Percentiles rank a stretch among this genome's conserved stretches.
These are phyloP conservation scores for Hypericum androsaemum DNA, from an alignment of 345 rosid species.

Conservation along the genomic window DNA sequence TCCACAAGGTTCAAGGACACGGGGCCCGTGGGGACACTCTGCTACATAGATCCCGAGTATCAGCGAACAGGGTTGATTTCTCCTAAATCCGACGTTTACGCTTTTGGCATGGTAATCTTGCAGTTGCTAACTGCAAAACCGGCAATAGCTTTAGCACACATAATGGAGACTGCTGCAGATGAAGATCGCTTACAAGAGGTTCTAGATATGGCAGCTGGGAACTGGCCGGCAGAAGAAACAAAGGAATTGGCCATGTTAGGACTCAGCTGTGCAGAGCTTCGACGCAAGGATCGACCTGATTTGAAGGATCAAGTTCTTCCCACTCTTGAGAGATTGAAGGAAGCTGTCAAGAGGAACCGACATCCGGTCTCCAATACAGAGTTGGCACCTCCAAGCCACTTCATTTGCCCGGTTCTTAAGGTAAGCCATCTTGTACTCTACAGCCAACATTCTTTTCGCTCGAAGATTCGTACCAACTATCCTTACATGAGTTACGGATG, in stretches of 20 bases:
- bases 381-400: conserved; percentile 45
- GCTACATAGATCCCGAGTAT: background rate
- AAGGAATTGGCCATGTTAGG: background rate
- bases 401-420: conserved; percentile 73
- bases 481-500: too few relatives aligned
- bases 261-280: background rate
- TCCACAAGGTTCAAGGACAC: background rate
- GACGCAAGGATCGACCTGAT: conserved; percentile 1
- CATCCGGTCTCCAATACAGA: conserved; percentile 8
- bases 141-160: background rate
- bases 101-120: background rate
- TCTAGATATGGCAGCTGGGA: background rate
- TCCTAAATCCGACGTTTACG: background rate
- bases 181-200: background rate
- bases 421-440: conserved; percentile 22
- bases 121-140: background rate
- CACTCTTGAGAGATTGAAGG: background rate
- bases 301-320: background rate
- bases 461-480: too few relatives aligned
- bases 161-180: background rate
- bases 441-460: too few relatives aligned
- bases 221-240: background rate
- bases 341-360: background rate
- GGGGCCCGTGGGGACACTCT: background rate
- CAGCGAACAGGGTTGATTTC: background rate